Base-by-base conservation (phyloP, 306 rosid species). In the Fragaria vesca region DNA sequence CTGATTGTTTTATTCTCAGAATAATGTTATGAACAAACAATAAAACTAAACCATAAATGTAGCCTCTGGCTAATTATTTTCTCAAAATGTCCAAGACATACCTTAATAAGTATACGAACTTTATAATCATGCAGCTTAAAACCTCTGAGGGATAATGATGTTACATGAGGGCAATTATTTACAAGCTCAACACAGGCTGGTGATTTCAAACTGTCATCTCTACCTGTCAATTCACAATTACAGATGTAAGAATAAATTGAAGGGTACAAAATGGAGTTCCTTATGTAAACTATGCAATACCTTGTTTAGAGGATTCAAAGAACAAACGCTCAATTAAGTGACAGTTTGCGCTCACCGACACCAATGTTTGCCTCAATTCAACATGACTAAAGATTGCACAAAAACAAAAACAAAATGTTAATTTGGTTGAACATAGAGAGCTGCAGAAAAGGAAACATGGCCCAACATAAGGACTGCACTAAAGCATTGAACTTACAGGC, bases 171-270 rank as follows among this genome's bases (percentile, higher is more conserved):
- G 80, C 99, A 95, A 76, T 80, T 86, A 73, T 71, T 81, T 61
- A 90, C 91, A n/a, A 95, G 88, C 81, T 83, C 91, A 76, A 69
- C 47, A 66, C 98, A 95, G 62, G 99, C 93, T 70, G 90, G 94
- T 2, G 89, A 80, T 71, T 95, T 95, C 96, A 95, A 89, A 85
- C 97, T 95, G 91, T 95, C 96, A 80, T 95, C 97, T 87, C 98
- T 88, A 83, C 99, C 99, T 95, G 89, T 55, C 47, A 87, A 72
- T 79, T 66, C 45, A 57, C 57, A 85, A 86, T 71, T 28, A 73
- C 26, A 60, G 7, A 71, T 11, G 74, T 90, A 75, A 89, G 87
- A 66, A 78, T 45, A 72, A 48, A 75, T 81, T 45, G 28, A 12
- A 75, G 40, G 72, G 65, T 65, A 65, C 28, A 60, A 80, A 77